Evolutionary conservation across 2,329 filamentous ascomycete species (phyloP), one percentile per base, ranked within the genome.

Genomic region (Geosmithia morbida): DNA sequence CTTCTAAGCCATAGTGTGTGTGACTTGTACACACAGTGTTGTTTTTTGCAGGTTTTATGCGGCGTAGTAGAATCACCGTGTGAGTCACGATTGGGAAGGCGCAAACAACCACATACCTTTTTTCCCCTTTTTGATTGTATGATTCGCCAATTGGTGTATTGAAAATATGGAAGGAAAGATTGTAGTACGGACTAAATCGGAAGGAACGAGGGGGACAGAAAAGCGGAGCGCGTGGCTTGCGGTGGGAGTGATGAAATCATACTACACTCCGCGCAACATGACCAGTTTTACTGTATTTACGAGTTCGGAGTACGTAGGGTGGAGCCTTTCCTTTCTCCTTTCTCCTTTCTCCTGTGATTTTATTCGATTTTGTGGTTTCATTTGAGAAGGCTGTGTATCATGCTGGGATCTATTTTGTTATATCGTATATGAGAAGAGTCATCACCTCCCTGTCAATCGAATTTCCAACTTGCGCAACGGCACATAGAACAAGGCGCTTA

Each of bases 381-480:
- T 26, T 26, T 26, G 22, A 26, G 22, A 4, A 26, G 22, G 8
- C 22, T 26, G 22, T 26, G 8, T 8, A 26, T 5, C 8, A 8
- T 26, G 4, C 8, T 26, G 22, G 8, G 22, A 5, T 26, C 22
- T 26, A 8, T 26, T 5, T 26, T 26, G 22, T 16, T 16, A 42
- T 42, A 2, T 11, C n/a, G n/a, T 8, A 8, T 26, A 22, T 14
- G 17, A 3, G 11, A 4, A n/a, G 11, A 30, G 8, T 22, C 42
- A 20, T 48, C 39, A 49, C 42, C 48, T 19, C 37, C 50, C 57
- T 13, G 55, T 54, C 26, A 59, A 42, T 44, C 59, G 61, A 50
- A 63, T 68, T 59, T 76, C 73, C 0, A 67, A 45, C 54, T 61
- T 66, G 7, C 72, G 61, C 13, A 76, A 57, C 2, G 71, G 70